Evolutionary conservation across 495 filamentous ascomycete species (phyloP), one percentile per base, ranked within the genome.

Genomic region (Tricharina praecox): DNA sequence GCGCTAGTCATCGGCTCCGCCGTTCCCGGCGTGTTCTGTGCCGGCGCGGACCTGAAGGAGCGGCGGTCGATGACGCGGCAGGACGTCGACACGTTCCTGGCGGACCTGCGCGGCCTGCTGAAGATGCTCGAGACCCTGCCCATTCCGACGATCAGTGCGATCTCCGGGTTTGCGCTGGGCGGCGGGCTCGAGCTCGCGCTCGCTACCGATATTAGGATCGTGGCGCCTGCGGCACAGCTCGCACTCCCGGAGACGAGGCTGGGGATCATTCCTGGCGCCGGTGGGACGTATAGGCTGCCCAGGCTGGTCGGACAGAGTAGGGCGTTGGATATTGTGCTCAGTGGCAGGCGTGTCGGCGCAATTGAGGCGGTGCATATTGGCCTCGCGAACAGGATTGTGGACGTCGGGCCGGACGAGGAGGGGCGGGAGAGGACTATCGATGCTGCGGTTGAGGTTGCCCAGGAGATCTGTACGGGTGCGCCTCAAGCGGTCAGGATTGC

Each of bases 21-120:
- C 4, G 68, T 79, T 15, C 84, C 94, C 34, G 67, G 72, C 2
- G 76, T 75, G 45, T 97, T 97, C 65, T 96, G 88, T 65, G 85
- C 92, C 0, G 90, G 90, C 24, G 90, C 90, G 1, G 88, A 97
- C 54, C 63, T 97, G 48, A 96, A 94, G 60, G 90, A 95, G 68
- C 70, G 88, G 18, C 72, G 71, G 25, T 70, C 66, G 0, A 85
- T 96, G 63, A 80, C 72, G 2, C 67, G 63, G 45, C 75, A 81
- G 45, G 78, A 94, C 77, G 87, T 81, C 0, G 65, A 69, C 16
- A 66, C 70, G 9, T 97, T 97, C 71, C 77, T 97, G 26, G 46
- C 68, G 18, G 68, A 70, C 44, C 78, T 97, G 24, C 78, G 88
- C 49, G 55, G 56, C 5, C 84, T 86, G 20, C 75, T 97, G 46